Percentiles rank a stretch among this genome's conserved stretches.
Conservation (phyloP, 768 basidiomycete genomes). For the Mycena indigotica region DNA sequence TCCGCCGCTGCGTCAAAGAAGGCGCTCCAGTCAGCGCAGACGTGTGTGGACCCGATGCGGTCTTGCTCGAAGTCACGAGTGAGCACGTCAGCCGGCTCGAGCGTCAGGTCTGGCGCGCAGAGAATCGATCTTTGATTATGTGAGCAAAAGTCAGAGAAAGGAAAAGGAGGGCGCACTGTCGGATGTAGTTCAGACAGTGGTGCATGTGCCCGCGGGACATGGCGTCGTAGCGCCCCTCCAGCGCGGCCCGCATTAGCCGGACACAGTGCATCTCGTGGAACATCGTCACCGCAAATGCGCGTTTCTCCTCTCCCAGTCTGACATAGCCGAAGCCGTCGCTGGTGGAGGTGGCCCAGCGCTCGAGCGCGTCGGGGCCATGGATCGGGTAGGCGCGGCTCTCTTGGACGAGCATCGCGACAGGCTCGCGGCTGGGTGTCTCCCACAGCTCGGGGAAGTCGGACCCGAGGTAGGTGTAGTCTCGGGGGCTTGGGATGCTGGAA, state of each 20-base stretch:
- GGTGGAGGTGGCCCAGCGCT: conserved; percentile 31
- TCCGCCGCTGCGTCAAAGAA: conserved; percentile 22
- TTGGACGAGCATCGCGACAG: conserved; percentile 29
- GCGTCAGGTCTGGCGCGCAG: conserved; percentile 23
- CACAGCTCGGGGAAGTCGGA: conserved; percentile 32
- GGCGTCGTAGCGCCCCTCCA: conserved; percentile 15
- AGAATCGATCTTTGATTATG: conserved; percentile 13
- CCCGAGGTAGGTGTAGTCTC: conserved; percentile 27
- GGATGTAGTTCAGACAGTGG: conserved; percentile 27
- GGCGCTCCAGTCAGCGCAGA: conserved; percentile 30
- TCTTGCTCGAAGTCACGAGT: conserved; percentile 18
- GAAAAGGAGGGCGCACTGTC: conserved; percentile 11
- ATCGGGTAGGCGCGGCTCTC: conserved; percentile 34
- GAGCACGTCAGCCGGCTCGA: conserved; percentile 24
- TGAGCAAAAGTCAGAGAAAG: background rate
- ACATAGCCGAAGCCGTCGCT: conserved; percentile 33
- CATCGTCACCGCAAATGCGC: conserved; percentile 33
- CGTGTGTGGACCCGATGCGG: conserved; percentile 24
- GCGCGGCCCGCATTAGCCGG: conserved; percentile 23
- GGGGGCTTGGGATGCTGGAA: background rate
- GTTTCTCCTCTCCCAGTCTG: conserved; percentile 31
- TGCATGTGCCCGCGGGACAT: conserved; percentile 19
- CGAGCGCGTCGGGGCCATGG: conserved; percentile 24
- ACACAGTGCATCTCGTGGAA: conserved; percentile 40
- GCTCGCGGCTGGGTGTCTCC: conserved; percentile 20